Conservation (phyloP, 176 grass and related monocot species). For the Carex myosuroides region DNA sequence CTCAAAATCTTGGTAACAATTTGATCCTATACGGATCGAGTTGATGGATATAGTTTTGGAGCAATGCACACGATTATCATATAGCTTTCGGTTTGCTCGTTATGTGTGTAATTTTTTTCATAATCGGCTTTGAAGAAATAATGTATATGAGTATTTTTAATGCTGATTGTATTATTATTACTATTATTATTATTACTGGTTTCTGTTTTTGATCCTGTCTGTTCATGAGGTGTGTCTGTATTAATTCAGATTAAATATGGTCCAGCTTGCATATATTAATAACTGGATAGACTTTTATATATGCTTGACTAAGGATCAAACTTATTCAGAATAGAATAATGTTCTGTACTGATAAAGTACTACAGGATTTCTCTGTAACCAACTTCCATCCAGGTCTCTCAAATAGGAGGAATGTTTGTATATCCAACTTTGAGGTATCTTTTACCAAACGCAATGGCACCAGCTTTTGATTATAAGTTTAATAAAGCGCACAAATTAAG, state of each 20-base stretch:
- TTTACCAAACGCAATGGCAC: neutral
- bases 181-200: neutral
- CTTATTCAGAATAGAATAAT: neutral
- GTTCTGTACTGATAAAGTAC: neutral
- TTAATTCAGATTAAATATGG: neutral
- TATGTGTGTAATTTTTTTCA: neutral
- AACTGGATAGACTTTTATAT: neutral
- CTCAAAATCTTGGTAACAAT: slow-evolving; percentile 39
- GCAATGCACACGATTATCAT: neutral
- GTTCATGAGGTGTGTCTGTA: neutral
- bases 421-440: neutral
- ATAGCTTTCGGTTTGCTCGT: neutral
- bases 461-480: neutral
- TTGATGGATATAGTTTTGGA: neutral
- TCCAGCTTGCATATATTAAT: neutral
- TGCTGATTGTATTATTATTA: neutral
- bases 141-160: neutral
- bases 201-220: neutral
- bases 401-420: neutral
- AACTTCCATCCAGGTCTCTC: neutral
- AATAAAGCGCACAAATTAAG: neutral
- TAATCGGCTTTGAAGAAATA: neutral
- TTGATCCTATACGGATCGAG: neutral
- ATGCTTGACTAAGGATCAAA: neutral
- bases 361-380: neutral